Evolutionary conservation across 352 stramenopile species (phyloP).

Genomic region (Phytopythium delawarense): DNA sequence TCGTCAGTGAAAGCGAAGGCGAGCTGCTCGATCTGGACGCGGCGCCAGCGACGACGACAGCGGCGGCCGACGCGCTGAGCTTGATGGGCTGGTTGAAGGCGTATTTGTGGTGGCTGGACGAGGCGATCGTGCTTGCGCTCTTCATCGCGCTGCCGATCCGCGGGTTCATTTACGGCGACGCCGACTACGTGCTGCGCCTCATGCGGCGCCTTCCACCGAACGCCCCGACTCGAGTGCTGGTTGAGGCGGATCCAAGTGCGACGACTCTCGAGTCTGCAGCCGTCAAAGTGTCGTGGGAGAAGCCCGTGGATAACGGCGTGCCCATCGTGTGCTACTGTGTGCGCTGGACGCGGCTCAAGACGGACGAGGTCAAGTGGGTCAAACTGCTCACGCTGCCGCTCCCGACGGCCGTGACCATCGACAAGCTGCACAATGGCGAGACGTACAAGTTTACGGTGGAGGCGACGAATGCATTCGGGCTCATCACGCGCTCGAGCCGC

Average conservation of each 20-base stretch:
- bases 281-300: conserved; percentile 74
- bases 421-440: conserved; percentile 68
- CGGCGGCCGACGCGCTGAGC: conserved; percentile 12
- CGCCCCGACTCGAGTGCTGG: conserved; percentile 75
- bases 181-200: conserved; percentile 61
- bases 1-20: conserved; percentile 2
- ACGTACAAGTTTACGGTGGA: conserved; percentile 86
- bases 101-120: conserved; percentile 86
- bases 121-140: conserved; percentile 67
- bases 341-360: conserved; percentile 74
- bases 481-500: conserved; percentile 67
- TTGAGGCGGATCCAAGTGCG: conserved; percentile 58
- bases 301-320: conserved; percentile 70
- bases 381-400: conserved; percentile 66
- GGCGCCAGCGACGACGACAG: conserved; percentile 11
- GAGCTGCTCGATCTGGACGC: conserved; percentile 6
- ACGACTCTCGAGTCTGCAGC: conserved; percentile 49
- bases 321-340: conserved; percentile 83
- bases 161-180: conserved; percentile 81
- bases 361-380: conserved; percentile 72
- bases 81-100: conserved; percentile 49
- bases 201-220: conserved; percentile 70
- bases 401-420: conserved; percentile 52
- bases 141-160: conserved; percentile 77
- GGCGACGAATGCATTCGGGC: conserved; percentile 74